Percentiles rank a stretch among this genome's conserved stretches.
phyloP scores from a whole-genome alignment of 1,139 yeast genomes.

The Taiozyma sp. region DNA sequence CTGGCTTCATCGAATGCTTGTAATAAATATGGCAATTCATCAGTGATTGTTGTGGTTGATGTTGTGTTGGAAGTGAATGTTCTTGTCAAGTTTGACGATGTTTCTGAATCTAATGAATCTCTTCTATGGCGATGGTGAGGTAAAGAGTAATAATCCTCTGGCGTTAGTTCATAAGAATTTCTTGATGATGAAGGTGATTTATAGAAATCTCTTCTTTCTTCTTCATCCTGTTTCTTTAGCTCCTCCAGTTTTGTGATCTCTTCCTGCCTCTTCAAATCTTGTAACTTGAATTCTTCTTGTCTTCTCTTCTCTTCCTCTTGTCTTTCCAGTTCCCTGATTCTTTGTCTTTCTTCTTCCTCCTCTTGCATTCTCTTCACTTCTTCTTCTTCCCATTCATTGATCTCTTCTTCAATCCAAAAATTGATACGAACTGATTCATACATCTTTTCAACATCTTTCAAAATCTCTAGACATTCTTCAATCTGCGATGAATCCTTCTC shows the following conservation, averaged over 20 bases:
- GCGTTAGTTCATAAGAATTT: neutral
- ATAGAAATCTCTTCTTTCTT: slow-evolving; percentile 3
- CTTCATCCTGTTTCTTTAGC: neutral
- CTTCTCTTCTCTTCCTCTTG: slow-evolving; percentile 4
- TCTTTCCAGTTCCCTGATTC: slow-evolving; percentile 1
- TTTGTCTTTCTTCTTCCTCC: neutral
- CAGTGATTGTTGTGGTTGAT: slow-evolving; percentile 25
- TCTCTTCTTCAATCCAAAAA: slow-evolving; percentile 24
- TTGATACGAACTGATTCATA: slow-evolving; percentile 30
- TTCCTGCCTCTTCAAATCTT: neutral
- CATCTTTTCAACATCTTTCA: slow-evolving; percentile 33
- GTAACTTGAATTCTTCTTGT: neutral
- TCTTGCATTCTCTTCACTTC: slow-evolving; percentile 6
- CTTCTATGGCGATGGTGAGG: slow-evolving; percentile 2
- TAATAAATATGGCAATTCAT: slow-evolving; percentile 30
- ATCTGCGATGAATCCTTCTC: slow-evolving; percentile 26
- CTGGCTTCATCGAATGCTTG: slow-evolving; percentile 33
- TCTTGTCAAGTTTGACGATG: slow-evolving; percentile 20
- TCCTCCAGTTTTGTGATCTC: neutral
- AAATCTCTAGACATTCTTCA: slow-evolving; percentile 29
- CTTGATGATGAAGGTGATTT: neutral
- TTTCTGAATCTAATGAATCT: slow-evolving; percentile 15
- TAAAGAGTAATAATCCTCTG: neutral
- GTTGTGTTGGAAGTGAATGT: slow-evolving; percentile 16
- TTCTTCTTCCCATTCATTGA: slow-evolving; percentile 11